A percentile compares a stretch with the other conserved stretches of the same genome.
Conservation (phyloP, 495 filamentous ascomycete species). For the Stereocaulon alpinum region DNA sequence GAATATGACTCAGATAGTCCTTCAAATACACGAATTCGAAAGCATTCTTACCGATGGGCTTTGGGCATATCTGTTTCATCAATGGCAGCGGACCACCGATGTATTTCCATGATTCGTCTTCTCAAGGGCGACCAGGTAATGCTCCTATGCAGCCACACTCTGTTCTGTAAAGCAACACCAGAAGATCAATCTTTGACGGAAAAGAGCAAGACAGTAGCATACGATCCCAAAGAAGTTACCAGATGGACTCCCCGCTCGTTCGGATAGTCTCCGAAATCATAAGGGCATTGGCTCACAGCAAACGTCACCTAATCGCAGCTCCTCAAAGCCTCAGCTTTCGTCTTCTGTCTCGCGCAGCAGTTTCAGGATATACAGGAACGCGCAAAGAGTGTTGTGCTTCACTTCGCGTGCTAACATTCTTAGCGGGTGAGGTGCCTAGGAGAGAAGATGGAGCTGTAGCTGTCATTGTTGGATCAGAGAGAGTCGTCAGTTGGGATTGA, state of each 20-base stretch:
- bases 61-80: constrained; percentile 37
- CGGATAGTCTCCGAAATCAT: constrained; percentile 45
- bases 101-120: constrained; percentile 45
- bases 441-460: too few relatives aligned
- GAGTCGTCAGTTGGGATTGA: too few relatives aligned
- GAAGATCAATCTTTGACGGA: background rate
- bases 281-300: constrained; percentile 42
- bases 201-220: background rate
- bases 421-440: constrained; percentile 14
- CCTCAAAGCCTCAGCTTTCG: constrained; percentile 36
- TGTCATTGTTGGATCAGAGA: too few relatives aligned
- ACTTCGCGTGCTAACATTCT: constrained; percentile 36
- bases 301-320: constrained; percentile 38
- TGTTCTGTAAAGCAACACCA: constrained; percentile 29
- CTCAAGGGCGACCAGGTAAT: constrained; percentile 36
- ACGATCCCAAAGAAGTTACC: constrained; percentile 43
- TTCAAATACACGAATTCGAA: constrained; percentile 44
- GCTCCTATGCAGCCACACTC: constrained; percentile 42
- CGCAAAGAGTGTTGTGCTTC: constrained; percentile 39
- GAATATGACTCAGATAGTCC: constrained; percentile 39
- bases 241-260: constrained; percentile 40
- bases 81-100: constrained; percentile 37
- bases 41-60: constrained; percentile 32
- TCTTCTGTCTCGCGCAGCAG: constrained; percentile 38
- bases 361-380: constrained; percentile 48